phyloP scores from a whole-genome alignment of 164 flowering plant genomes.

The Nelumbo lutea region DNA sequence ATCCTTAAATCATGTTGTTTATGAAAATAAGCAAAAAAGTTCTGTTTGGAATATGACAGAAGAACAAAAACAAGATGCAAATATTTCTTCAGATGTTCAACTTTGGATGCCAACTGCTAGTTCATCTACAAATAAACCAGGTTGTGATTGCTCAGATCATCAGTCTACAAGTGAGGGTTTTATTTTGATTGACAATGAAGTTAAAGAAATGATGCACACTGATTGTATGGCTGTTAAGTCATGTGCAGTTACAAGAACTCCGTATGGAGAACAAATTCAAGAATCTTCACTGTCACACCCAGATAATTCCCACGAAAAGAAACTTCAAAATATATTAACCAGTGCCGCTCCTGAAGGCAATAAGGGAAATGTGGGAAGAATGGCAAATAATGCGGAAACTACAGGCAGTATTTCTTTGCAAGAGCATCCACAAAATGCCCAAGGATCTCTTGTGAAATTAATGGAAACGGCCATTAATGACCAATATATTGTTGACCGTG shows the following conservation, averaged over 20 bases:
- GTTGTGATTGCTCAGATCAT: conserved; percentile 1
- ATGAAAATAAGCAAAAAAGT: conserved; percentile 13
- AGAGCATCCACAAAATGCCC: conserved; percentile 8
- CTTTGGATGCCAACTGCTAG: conserved; percentile 1
- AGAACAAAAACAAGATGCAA: conserved; percentile 12
- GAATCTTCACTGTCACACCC: conserved; percentile 12
- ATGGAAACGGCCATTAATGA: conserved; percentile 21
- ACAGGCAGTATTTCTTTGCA: conserved; percentile 13
- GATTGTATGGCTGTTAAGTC: conserved; percentile 14
- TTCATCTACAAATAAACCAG: conserved; percentile 5
- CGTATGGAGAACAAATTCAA: conserved; percentile 19
- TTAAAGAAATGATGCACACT: conserved; percentile 7
- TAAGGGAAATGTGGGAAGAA: conserved; percentile 20
- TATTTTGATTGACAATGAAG: conserved; percentile 22
- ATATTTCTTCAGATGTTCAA: not conserved
- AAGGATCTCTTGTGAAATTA: conserved; percentile 8
- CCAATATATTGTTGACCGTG: conserved; percentile 19
- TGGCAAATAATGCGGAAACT: conserved; percentile 14
- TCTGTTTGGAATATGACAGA: conserved; percentile 12
- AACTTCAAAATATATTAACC: conserved; percentile 12
- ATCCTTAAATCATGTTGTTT: conserved; percentile 12
- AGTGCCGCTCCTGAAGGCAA: conserved; percentile 16
- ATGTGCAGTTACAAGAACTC: conserved; percentile 10
- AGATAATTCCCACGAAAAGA: conserved; percentile 19
- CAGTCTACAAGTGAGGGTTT: conserved; percentile 25